Evolutionary conservation across 768 basidiomycete genomes (phyloP).

Genomic region (Rossbeevera mucosa): DNA sequence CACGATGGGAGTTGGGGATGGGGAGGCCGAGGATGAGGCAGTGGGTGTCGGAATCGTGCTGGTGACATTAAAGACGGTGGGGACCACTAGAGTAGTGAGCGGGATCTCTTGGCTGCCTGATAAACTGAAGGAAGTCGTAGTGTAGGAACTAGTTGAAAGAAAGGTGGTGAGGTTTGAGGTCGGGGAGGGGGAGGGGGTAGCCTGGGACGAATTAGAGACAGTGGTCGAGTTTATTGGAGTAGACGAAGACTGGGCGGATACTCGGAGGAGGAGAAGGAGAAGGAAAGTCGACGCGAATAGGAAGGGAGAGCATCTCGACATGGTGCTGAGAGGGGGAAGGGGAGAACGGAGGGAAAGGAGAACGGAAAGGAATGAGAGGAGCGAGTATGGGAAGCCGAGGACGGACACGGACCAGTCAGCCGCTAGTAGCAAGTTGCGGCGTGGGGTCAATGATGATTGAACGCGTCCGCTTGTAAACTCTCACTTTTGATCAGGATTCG

Average conservation of each 20-base stretch:
- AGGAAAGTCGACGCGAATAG: conserved; percentile 2
- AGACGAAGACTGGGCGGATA: conserved; percentile 37
- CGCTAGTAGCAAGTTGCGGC: conserved; percentile 16
- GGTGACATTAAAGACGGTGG: conserved; percentile 62
- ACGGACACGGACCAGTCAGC: conserved; percentile 24
- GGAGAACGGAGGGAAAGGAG: not conserved
- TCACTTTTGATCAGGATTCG: not conserved
- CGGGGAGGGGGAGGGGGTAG: not conserved
- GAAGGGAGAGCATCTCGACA: conserved; percentile 10
- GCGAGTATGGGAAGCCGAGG: conserved; percentile 5
- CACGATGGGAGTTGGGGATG: conserved; percentile 33
- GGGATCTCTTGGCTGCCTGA: conserved; percentile 47
- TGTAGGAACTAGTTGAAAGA: conserved; percentile 50
- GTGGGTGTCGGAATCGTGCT: conserved; percentile 47
- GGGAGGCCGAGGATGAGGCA: conserved; percentile 40
- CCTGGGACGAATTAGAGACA: conserved; percentile 6
- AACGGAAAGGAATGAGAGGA: not conserved
- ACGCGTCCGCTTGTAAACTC: not conserved
- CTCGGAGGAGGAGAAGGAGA: conserved; percentile 24
- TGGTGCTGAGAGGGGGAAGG: not conserved
- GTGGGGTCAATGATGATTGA: not conserved
- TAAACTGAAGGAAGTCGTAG: conserved; percentile 43
- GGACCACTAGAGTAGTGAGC: conserved; percentile 51
- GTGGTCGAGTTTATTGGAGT: conserved; percentile 19
- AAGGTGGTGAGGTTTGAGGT: conserved; percentile 45